Evolutionary conservation across 768 basidiomycete genomes (phyloP).

Genomic region (Nidularia pulvinata): DNA sequence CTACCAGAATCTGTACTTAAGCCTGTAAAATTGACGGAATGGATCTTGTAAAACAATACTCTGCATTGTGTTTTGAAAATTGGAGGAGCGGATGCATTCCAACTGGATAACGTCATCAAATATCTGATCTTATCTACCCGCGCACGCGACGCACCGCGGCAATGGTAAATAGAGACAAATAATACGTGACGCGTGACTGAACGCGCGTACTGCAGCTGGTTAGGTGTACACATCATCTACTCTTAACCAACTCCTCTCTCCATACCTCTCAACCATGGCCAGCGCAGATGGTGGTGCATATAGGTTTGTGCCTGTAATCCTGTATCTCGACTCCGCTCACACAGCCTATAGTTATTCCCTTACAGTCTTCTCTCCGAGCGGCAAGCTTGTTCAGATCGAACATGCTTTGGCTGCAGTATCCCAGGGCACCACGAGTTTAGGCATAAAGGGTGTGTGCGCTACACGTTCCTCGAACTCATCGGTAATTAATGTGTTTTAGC

Average conservation of each 20-base stretch:
- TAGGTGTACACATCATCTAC: neutral
- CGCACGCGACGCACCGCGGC: neutral
- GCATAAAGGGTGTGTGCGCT: slow-evolving; percentile 84
- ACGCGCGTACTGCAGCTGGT: neutral
- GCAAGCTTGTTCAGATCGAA: slow-evolving; percentile 99
- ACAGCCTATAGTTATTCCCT: slow-evolving; percentile 81
- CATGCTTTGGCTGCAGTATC: slow-evolving; percentile 97
- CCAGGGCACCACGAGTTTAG: slow-evolving; percentile 94
- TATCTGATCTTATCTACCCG: neutral
- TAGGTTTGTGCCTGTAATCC: slow-evolving; percentile 40
- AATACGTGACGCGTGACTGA: neutral
- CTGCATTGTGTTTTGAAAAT: neutral
- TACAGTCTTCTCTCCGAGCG: slow-evolving; percentile 99
- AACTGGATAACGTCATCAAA: neutral
- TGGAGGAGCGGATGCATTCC: neutral
- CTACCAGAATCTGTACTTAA: neutral
- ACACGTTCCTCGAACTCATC: slow-evolving; percentile 4
- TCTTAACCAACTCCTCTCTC: slow-evolving; percentile 10
- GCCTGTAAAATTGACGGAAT: too few species aligned
- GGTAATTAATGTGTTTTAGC: slow-evolving; percentile 44
- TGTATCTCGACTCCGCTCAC: slow-evolving; percentile 4
- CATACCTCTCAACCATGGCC: slow-evolving; percentile 47
- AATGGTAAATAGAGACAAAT: slow-evolving; percentile 7
- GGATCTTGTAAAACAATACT: neutral
- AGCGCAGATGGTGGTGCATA: slow-evolving; percentile 83